phyloP scores from a whole-genome alignment of 2,329 filamentous ascomycete genomes.

The Cylindrodendrum hubeiense region DNA sequence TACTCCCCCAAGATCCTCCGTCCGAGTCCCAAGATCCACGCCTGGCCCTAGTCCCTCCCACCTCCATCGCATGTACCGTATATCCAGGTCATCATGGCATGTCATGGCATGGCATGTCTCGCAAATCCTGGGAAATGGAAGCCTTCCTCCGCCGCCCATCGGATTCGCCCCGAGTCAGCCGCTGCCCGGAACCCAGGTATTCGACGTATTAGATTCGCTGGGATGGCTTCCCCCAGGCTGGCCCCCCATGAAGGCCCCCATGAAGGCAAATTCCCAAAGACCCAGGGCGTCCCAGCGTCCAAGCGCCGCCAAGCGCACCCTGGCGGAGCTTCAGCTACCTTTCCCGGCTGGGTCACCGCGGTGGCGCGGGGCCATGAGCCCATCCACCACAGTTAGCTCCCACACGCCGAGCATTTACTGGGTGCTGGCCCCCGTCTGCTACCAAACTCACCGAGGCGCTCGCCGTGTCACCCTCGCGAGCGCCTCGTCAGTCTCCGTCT shows the following conservation, averaged over 20 bases:
- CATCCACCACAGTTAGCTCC: conserved; percentile 31
- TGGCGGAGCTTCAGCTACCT: conserved; percentile 27
- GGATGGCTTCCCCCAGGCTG: conserved; percentile 10
- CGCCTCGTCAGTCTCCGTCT: conserved; percentile 24
- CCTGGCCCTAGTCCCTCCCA: conserved; percentile 27
- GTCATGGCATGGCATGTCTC: conserved; percentile 27
- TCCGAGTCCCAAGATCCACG: conserved; percentile 37
- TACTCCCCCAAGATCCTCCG: conserved; percentile 25
- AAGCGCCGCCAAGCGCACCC: conserved; percentile 28
- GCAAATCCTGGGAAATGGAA: conserved; percentile 29
- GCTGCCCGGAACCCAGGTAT: conserved; percentile 26
- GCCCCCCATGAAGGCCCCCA: conserved; percentile 7
- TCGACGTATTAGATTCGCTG: conserved; percentile 33
- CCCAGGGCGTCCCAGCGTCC: conserved; percentile 9
- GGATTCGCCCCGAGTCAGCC: conserved; percentile 30
- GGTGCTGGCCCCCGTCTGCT: conserved; percentile 23
- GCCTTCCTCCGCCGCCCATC: conserved; percentile 34
- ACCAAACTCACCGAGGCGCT: conserved; percentile 43
- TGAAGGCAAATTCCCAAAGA: not conserved
- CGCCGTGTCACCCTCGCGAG: conserved; percentile 23
- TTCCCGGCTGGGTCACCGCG: conserved; percentile 32
- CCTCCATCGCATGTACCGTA: conserved; percentile 23
- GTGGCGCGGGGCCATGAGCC: conserved; percentile 39
- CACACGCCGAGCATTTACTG: conserved; percentile 32
- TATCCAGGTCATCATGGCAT: conserved; percentile 33